Percentiles rank a stretch among this genome's conserved stretches.
Conservation (phyloP, 495 filamentous ascomycete species). For the Annulohypoxylon stygium region DNA sequence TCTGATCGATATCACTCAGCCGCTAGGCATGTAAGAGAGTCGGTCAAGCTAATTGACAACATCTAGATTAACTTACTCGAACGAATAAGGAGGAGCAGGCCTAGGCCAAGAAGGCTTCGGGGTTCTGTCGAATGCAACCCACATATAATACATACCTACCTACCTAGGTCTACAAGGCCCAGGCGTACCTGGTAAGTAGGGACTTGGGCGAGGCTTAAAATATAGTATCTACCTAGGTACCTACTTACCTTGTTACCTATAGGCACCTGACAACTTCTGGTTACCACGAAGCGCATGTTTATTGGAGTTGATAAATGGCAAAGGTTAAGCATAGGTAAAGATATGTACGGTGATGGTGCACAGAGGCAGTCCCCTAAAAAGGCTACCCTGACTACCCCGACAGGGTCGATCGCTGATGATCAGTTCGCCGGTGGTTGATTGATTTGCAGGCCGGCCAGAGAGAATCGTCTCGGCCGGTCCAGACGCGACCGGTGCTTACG, state of each 20-base stretch:
- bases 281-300: neutral
- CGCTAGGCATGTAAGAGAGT: constrained; percentile 37
- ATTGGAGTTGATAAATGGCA: neutral
- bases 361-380: constrained; percentile 5
- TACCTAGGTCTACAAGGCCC: too few species aligned
- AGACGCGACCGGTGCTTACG: constrained; percentile 43
- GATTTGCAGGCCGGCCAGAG: constrained; percentile 21
- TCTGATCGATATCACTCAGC: constrained; percentile 37
- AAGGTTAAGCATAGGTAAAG: neutral
- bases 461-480: constrained; percentile 44
- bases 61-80: too few species aligned
- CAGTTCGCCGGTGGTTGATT: constrained; percentile 30
- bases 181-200: neutral
- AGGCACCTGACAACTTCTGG: too few species aligned
- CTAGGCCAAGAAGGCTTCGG: constrained; percentile 4
- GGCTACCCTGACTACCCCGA: constrained; percentile 19
- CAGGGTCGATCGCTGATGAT: constrained; percentile 27
- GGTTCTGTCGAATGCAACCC: constrained; percentile 4
- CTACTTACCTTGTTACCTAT: neutral
- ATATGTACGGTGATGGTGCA: too few species aligned
- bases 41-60: constrained; percentile 33
- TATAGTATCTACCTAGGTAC: neutral
- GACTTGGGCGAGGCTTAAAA: constrained; percentile 6
- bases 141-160: neutral
- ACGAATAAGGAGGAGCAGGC: neutral